A percentile compares a stretch with the other conserved stretches of the same genome.
Evolutionary conservation across 352 stramenopile genomes (phyloP).

Genomic region (Phytophthora agathidicida): DNA sequence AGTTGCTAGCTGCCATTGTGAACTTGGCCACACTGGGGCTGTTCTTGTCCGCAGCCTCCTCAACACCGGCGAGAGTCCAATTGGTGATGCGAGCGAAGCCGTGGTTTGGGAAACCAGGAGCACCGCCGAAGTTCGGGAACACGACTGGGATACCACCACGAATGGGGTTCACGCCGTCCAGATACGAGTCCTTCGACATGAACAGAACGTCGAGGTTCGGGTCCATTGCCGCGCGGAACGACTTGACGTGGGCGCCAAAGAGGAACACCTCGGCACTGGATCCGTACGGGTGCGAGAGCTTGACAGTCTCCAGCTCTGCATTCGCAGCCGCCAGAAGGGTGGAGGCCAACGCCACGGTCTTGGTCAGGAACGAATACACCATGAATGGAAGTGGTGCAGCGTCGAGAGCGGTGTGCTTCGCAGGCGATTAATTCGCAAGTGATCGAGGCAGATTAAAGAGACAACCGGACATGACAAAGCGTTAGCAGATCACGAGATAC

Average conservation of each 20-base stretch:
- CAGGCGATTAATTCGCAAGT: constrained; percentile 20
- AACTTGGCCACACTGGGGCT: constrained; percentile 40
- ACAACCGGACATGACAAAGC: constrained; percentile 7
- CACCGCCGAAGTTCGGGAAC: constrained; percentile 90
- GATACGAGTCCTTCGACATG: constrained; percentile 73
- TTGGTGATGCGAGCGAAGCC: constrained; percentile 80
- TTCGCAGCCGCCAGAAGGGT: constrained; percentile 16
- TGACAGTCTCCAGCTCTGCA: constrained; percentile 51
- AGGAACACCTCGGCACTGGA: constrained; percentile 68
- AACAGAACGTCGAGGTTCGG: constrained; percentile 76
- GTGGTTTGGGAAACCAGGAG: constrained; percentile 68
- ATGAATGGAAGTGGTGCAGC: constrained; percentile 3
- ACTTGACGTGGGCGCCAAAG: constrained; percentile 81
- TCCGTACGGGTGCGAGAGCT: constrained; percentile 63
- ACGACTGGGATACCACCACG: constrained; percentile 90
- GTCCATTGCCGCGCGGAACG: constrained; percentile 45
- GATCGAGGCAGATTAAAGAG: constrained; percentile 1
- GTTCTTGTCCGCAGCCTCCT: constrained; percentile 18
- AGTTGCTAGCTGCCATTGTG: constrained; percentile 35
- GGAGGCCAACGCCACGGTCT: constrained; percentile 18
- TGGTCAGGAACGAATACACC: constrained; percentile 26
- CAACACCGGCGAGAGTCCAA: constrained; percentile 31
- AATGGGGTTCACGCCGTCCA: constrained; percentile 87
- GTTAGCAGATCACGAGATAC: constrained; percentile 22
- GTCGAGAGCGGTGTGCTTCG: not conserved